phyloP scores from a whole-genome alignment of 352 stramenopile species.

The Pythium dissimile region DNA sequence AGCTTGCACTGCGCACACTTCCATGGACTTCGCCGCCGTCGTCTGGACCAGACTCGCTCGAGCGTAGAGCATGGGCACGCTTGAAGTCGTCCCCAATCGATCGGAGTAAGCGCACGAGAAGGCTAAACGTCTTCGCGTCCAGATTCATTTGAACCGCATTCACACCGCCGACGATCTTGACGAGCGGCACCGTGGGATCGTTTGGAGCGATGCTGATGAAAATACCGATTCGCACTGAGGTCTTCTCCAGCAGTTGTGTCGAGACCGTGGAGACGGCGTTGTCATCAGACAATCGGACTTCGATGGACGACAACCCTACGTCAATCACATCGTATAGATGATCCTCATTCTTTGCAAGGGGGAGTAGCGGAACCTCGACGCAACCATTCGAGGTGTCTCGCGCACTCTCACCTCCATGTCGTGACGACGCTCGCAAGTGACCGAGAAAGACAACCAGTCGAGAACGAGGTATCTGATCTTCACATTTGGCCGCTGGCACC shows the following conservation, averaged over 20 bases:
- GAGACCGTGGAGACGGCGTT: slow-evolving; percentile 7
- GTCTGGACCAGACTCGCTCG: no score
- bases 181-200: slow-evolving; percentile 70
- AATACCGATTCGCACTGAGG: slow-evolving; percentile 64
- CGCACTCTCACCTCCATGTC: slow-evolving; percentile 27
- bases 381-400: neutral
- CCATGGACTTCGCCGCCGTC: no score
- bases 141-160: slow-evolving; percentile 71
- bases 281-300: slow-evolving; percentile 51
- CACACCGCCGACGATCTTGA: slow-evolving; percentile 73
- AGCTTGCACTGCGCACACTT: neutral
- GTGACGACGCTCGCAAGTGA: slow-evolving; percentile 65
- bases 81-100: slow-evolving; percentile 75
- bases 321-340: slow-evolving; percentile 77
- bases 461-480: slow-evolving; percentile 2
- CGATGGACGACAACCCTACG: slow-evolving; percentile 71
- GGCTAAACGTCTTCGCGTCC: slow-evolving; percentile 54
- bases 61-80: neutral
- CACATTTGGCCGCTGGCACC: neutral
- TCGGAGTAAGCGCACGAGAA: slow-evolving; percentile 51
- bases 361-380: neutral
- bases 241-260: slow-evolving; percentile 72
- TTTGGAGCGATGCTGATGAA: slow-evolving; percentile 75
- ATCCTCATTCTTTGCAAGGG: slow-evolving; percentile 6
- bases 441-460: slow-evolving; percentile 71